Percentiles rank a stretch among this genome's conserved stretches.
phyloP scores from a whole-genome alignment of 805 yeast genomes.

The Schwanniomyces pseudopolymorphus region DNA sequence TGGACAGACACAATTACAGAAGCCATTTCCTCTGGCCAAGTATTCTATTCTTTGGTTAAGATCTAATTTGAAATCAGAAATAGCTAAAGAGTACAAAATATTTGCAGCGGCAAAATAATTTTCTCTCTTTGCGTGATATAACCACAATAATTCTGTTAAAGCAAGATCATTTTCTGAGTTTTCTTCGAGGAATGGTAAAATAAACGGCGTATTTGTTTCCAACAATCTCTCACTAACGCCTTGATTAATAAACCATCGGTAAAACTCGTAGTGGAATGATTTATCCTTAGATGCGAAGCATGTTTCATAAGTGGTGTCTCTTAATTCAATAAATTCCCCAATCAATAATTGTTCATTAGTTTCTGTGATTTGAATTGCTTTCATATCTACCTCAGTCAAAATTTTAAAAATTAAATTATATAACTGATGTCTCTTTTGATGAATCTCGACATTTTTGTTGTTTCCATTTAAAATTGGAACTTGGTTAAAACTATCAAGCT shows the following conservation, averaged over 20 bases:
- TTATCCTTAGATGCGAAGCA: constrained; percentile 77
- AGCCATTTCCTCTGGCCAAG: constrained; percentile 88
- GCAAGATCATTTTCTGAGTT: constrained; percentile 61
- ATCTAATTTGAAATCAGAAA: constrained; percentile 67
- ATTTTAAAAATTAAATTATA: constrained; percentile 77
- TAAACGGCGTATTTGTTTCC: constrained; percentile 77
- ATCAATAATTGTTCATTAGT: constrained; percentile 38
- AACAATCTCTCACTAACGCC: constrained; percentile 75
- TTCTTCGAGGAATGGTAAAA: constrained; percentile 74
- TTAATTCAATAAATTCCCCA: constrained; percentile 54
- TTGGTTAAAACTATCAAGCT: background rate
- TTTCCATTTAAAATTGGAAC: constrained; percentile 3
- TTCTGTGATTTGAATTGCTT: constrained; percentile 48
- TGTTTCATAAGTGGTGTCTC: constrained; percentile 71
- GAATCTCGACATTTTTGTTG: constrained; percentile 11
- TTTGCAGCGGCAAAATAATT: constrained; percentile 82
- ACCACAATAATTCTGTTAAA: constrained; percentile 83
- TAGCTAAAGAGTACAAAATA: constrained; percentile 65
- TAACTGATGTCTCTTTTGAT: constrained; percentile 40
- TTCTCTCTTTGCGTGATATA: constrained; percentile 80
- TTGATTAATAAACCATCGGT: constrained; percentile 85
- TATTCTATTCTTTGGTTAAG: constrained; percentile 80
- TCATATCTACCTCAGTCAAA: constrained; percentile 67
- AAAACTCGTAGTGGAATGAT: constrained; percentile 86
- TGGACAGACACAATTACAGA: constrained; percentile 81